Conservation (phyloP, 495 filamentous ascomycete species). For the Penicillium argentinense region DNA sequence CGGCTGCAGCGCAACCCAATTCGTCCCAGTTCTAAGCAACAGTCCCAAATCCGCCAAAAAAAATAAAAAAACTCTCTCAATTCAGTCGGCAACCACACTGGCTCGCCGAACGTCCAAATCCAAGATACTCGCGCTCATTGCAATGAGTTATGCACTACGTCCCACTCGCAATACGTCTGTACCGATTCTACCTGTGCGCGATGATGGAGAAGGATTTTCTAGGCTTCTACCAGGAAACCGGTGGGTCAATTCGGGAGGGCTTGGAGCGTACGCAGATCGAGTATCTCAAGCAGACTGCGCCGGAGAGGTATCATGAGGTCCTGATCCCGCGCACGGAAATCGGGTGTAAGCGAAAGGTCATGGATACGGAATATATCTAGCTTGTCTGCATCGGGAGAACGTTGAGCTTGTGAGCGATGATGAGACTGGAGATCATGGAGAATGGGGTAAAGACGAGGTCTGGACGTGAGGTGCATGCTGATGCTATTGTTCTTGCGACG, state of each 20-base stretch:
- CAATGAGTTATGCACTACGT: conserved; percentile 23
- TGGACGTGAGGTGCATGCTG: conserved; percentile 37
- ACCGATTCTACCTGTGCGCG: conserved; percentile 9
- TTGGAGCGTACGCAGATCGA: conserved; percentile 26
- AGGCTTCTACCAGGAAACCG: too few species aligned
- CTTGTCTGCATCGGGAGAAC: conserved; percentile 40
- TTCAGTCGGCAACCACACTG: conserved; percentile 54
- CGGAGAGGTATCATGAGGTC: conserved; percentile 51
- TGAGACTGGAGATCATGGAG: conserved; percentile 27
- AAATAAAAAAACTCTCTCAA: conserved; percentile 45
- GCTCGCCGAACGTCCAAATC: conserved; percentile 39
- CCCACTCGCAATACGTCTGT: conserved; percentile 26
- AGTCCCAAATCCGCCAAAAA: conserved; percentile 31
- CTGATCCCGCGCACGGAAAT: conserved; percentile 34
- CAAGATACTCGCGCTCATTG: conserved; percentile 19
- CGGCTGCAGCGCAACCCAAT: conserved; percentile 45
- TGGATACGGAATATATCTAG: conserved; percentile 51
- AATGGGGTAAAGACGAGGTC: conserved; percentile 20
- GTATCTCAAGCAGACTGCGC: conserved; percentile 42
- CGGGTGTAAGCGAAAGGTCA: conserved; percentile 43
- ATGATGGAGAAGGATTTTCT: conserved; percentile 25
- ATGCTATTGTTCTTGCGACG: conserved; percentile 48
- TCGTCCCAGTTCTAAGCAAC: conserved; percentile 36
- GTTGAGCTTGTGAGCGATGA: conserved; percentile 49
- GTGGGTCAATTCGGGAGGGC: too few species aligned